phyloP scores from a whole-genome alignment of 1,284 basidiomycete species.

The Cryptococcus floricola region DNA sequence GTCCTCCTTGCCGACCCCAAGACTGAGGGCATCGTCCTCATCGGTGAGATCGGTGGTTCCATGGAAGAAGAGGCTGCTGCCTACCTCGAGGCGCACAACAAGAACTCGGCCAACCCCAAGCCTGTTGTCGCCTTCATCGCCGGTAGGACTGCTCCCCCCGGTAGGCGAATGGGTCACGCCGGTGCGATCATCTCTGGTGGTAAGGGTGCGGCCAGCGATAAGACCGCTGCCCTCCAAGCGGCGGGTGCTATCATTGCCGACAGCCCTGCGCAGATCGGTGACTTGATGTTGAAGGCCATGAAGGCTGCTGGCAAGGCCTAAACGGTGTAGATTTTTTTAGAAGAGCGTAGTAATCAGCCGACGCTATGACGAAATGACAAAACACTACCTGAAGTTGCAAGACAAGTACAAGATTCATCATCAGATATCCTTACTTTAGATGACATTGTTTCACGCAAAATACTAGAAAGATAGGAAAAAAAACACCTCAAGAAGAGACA shows the following conservation, averaged over 20 bases:
- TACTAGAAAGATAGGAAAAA: too few species aligned
- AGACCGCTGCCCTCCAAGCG: constrained; percentile 87
- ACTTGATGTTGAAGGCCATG: constrained; percentile 84
- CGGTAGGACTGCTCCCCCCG: constrained; percentile 93
- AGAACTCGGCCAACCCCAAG: constrained; percentile 79
- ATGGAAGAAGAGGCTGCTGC: constrained; percentile 99
- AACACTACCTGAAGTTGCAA: background rate
- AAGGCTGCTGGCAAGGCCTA: constrained; percentile 75
- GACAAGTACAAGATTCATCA: background rate
- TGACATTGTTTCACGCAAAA: too few species aligned
- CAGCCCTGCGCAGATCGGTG: constrained; percentile 91
- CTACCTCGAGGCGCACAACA: constrained; percentile 90
- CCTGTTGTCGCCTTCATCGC: constrained; percentile 98
- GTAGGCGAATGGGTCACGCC: constrained; percentile 96
- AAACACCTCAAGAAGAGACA: too few species aligned
- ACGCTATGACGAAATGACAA: background rate
- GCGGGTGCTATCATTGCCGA: constrained; percentile 93
- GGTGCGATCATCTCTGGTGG: constrained; percentile 98
- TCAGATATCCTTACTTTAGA: background rate
- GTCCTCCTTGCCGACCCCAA: constrained; percentile 90
- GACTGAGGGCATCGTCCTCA: constrained; percentile 94
- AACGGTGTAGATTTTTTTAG: background rate
- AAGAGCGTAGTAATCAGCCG: background rate
- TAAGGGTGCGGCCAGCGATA: constrained; percentile 93
- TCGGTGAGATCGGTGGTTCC: constrained; percentile 97